A percentile compares a stretch with the other conserved stretches of the same genome.
Evolutionary conservation across 2,329 filamentous ascomycete species (phyloP).

Genomic region (Trichoderma koningiopsis): DNA sequence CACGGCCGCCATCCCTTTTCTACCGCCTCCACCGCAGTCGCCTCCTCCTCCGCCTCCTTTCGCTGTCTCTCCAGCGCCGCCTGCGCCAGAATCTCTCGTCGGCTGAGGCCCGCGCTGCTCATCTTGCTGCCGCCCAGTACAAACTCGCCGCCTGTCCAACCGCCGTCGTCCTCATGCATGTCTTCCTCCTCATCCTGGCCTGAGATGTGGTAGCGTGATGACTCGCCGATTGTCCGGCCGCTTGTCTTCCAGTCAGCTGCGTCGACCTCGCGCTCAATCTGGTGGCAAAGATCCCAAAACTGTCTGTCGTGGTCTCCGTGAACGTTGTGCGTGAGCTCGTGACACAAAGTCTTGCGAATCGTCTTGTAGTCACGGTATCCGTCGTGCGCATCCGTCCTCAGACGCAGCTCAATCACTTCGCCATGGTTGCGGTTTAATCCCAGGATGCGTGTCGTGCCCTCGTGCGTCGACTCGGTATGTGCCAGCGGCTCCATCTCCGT

Average conservation of each 20-base stretch:
- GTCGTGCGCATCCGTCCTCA: slow-evolving; percentile 92
- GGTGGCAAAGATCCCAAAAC: slow-evolving; percentile 87
- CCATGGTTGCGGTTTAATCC: slow-evolving; percentile 87
- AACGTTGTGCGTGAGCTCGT: slow-evolving; percentile 93
- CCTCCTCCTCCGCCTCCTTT: slow-evolving; percentile 39
- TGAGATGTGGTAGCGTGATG: slow-evolving; percentile 60
- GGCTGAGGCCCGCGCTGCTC: slow-evolving; percentile 55
- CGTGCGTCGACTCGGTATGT: slow-evolving; percentile 72
- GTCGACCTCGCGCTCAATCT: slow-evolving; percentile 86
- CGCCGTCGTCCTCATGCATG: slow-evolving; percentile 67
- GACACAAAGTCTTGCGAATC: slow-evolving; percentile 88
- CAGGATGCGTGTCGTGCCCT: slow-evolving; percentile 73
- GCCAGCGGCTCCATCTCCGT: slow-evolving; percentile 93
- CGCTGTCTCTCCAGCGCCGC: slow-evolving; percentile 42
- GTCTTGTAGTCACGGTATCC: slow-evolving; percentile 92
- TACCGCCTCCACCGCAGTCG: slow-evolving; percentile 36
- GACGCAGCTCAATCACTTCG: slow-evolving; percentile 84
- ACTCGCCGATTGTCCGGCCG: slow-evolving; percentile 66
- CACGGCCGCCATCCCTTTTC: slow-evolving; percentile 38
- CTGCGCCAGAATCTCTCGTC: slow-evolving; percentile 73
- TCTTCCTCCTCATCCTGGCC: slow-evolving; percentile 46
- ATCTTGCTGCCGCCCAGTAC: slow-evolving; percentile 61
- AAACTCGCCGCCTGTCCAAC: slow-evolving; percentile 79
- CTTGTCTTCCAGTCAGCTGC: slow-evolving; percentile 74
- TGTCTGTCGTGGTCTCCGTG: slow-evolving; percentile 78